Conservation (phyloP, 768 basidiomycete genomes). For the Pleurotus eryngii region DNA sequence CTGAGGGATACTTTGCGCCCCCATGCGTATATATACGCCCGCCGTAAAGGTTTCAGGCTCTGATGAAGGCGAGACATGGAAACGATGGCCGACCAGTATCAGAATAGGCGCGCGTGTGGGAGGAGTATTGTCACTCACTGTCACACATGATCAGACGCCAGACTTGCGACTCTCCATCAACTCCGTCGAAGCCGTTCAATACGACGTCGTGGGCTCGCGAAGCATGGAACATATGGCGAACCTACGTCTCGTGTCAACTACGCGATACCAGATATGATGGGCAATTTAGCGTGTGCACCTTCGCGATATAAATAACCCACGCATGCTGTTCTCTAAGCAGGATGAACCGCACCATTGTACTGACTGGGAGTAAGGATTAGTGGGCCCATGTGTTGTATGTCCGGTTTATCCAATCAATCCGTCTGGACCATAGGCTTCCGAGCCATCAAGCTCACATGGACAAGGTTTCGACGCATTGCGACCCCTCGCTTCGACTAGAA, state of each 20-base stretch:
- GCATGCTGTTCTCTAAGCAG: not conserved
- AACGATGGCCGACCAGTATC: not conserved
- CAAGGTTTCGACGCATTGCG: too few species aligned
- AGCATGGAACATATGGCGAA: not conserved
- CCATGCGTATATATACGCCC: not conserved
- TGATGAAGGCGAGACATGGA: not conserved
- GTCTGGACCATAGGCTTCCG: not conserved
- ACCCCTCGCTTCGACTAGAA: not conserved
- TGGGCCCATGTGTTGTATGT: not conserved
- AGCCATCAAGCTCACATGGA: not conserved
- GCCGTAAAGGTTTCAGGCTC: not conserved
- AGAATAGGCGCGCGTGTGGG: too few species aligned
- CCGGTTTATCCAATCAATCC: not conserved
- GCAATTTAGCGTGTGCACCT: not conserved
- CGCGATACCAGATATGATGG: not conserved
- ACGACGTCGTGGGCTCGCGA: not conserved
- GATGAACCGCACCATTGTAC: not conserved
- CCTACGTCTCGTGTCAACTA: not conserved
- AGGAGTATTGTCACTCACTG: too few species aligned
- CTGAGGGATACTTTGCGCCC: not conserved
- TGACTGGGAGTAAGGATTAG: not conserved
- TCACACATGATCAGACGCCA: too few species aligned
- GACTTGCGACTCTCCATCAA: too few species aligned
- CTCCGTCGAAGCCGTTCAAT: too few species aligned
- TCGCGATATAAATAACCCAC: not conserved